These are phyloP conservation scores for Saccharomyces mikatae DNA, from an alignment of 805 yeast genomes.

Conservation along the genomic window DNA sequence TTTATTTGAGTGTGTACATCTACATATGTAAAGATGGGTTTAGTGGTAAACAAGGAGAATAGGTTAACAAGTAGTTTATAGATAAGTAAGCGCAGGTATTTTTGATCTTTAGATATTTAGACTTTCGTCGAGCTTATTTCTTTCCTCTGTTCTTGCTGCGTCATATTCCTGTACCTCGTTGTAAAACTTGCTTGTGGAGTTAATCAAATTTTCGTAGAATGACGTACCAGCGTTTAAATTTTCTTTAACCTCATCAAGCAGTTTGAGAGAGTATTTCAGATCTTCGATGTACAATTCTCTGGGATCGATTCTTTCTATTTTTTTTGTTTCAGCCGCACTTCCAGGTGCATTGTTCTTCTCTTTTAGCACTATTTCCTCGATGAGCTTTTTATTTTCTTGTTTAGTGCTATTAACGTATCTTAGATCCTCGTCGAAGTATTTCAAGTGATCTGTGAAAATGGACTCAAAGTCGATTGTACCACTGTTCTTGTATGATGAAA, in stretches of 20 bases:
- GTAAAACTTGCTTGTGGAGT: constrained; percentile 38
- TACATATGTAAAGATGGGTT: background rate
- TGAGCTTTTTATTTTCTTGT: constrained; percentile 32
- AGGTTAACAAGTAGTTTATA: background rate
- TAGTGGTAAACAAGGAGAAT: background rate
- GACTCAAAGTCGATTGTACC: constrained; percentile 33
- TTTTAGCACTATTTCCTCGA: constrained; percentile 31
- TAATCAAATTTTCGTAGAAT: constrained; percentile 59
- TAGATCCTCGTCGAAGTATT: constrained; percentile 44
- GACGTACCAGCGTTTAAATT: constrained; percentile 61
- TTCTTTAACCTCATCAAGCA: constrained; percentile 46
- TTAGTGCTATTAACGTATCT: constrained; percentile 38
- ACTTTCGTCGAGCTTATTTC: constrained; percentile 39
- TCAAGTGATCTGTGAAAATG: constrained; percentile 37
- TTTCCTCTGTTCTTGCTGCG: constrained; percentile 44
- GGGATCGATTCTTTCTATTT: constrained; percentile 13
- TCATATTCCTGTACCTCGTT: constrained; percentile 46
- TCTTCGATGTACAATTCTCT: constrained; percentile 21
- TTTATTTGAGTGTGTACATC: background rate
- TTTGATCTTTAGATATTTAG: constrained; percentile 1
- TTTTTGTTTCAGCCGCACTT: background rate
- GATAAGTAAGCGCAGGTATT: background rate
- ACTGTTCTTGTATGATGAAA: constrained; percentile 37
- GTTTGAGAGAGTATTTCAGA: constrained; percentile 15
- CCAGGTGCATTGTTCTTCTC: constrained; percentile 28